phyloP scores from a whole-genome alignment of 345 rosid genomes.

The Syzygium jambos region DNA sequence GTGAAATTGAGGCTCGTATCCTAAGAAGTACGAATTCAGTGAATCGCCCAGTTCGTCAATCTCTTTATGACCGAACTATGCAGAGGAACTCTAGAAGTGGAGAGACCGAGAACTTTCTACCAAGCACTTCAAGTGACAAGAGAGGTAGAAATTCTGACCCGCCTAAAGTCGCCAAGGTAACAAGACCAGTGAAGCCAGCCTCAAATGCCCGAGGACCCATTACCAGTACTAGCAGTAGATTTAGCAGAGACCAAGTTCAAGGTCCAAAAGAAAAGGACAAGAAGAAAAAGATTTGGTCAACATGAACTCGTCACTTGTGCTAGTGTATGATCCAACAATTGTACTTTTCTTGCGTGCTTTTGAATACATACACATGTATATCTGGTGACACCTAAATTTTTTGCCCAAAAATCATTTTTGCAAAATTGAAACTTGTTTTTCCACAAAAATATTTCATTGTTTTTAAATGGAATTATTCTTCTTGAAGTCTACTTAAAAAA shows the following conservation, averaged over 20 bases:
- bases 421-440: no score
- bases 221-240: conserved; percentile 28
- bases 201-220: conserved; percentile 21
- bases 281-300: conserved; percentile 78
- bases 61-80: conserved; percentile 32
- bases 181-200: conserved; percentile 41
- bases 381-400: no score
- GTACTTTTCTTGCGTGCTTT: background rate
- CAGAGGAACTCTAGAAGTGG: conserved; percentile 64
- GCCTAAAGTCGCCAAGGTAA: conserved; percentile 39
- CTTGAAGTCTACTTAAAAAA: no score
- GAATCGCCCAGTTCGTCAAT: conserved; percentile 27
- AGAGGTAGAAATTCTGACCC: conserved; percentile 77
- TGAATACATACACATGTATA: background rate
- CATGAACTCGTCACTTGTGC: conserved; percentile 8
- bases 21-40: conserved; percentile 55
- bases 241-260: conserved; percentile 41
- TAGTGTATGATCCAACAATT: background rate
- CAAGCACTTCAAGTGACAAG: conserved; percentile 29
- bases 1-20: conserved; percentile 42
- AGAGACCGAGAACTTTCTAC: conserved; percentile 58
- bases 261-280: conserved; percentile 51
- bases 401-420: no score
- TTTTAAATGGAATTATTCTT: no score
- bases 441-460: no score